Evolutionary conservation across 2,329 filamentous ascomycete species (phyloP).

Genomic region (Epichloe sp.): DNA sequence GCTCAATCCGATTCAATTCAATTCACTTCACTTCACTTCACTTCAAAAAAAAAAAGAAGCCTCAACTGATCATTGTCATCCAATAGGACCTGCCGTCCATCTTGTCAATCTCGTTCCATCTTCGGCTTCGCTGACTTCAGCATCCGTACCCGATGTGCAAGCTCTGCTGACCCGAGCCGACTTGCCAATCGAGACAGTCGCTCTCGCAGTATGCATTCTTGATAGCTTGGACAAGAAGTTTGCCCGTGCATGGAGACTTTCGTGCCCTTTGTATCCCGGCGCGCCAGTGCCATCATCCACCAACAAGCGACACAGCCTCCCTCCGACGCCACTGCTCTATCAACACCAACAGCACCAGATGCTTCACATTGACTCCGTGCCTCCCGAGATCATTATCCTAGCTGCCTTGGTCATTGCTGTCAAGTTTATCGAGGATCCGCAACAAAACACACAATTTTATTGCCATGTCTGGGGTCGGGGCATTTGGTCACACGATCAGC

Average conservation of each 20-base stretch:
- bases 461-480: constrained; percentile 38
- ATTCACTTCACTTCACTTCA: too few species aligned
- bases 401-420: constrained; percentile 48
- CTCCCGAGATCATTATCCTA: constrained; percentile 50
- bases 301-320: constrained; percentile 36
- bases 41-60: too few species aligned
- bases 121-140: constrained; percentile 43
- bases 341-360: constrained; percentile 35
- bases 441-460: constrained; percentile 41
- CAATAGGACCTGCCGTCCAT: constrained; percentile 48
- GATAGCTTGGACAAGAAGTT: constrained; percentile 52
- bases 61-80: background rate
- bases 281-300: constrained; percentile 10
- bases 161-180: constrained; percentile 44
- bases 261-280: constrained; percentile 35
- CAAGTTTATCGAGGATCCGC: constrained; percentile 51
- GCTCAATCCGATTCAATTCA: too few species aligned
- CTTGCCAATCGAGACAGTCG: constrained; percentile 47
- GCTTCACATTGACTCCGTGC: constrained; percentile 47
- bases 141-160: constrained; percentile 47
- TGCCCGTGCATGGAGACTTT: constrained; percentile 47
- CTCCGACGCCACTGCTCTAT: constrained; percentile 22
- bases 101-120: constrained; percentile 54
- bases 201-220: constrained; percentile 52
- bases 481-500: constrained; percentile 46